Evolutionary conservation across 176 grass and related monocot species (phyloP).

Genomic region (Themeda triandra): DNA sequence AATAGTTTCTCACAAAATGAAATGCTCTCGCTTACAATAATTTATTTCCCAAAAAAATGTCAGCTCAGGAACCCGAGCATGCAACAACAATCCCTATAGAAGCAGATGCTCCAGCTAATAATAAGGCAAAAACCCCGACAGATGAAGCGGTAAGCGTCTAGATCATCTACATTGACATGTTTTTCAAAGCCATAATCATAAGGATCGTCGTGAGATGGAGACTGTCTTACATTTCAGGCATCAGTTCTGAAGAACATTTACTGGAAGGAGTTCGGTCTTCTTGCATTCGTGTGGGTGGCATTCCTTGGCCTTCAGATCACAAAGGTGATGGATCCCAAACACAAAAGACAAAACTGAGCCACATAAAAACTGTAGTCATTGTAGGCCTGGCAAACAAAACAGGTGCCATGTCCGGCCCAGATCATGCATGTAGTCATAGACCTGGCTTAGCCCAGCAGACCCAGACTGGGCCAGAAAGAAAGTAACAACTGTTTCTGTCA

Average conservation of each 20-base stretch:
- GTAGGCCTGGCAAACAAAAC: too few relatives aligned
- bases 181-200: neutral
- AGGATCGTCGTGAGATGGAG: neutral
- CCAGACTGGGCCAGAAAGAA: too few relatives aligned
- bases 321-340: slow-evolving; percentile 43
- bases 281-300: slow-evolving; percentile 60
- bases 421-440: too few relatives aligned
- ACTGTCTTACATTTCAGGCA: slow-evolving; percentile 22
- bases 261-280: slow-evolving; percentile 75
- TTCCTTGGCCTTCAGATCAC: slow-evolving; percentile 73
- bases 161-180: too few relatives aligned
- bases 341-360: too few relatives aligned
- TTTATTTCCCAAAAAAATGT: neutral
- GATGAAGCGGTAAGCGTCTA: slow-evolving; percentile 15
- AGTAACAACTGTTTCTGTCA: too few relatives aligned
- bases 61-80: slow-evolving; percentile 56
- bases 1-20: neutral
- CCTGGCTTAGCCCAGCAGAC: neutral
- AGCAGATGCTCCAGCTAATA: neutral
- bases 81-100: slow-evolving; percentile 17
- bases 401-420: too few relatives aligned
- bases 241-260: slow-evolving; percentile 62
- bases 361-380: too few relatives aligned
- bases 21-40: neutral
- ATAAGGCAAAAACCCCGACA: neutral